These are phyloP conservation scores for Lodderomyces beijingensis DNA, from an alignment of 1,139 yeast species.

Conservation along the genomic window DNA sequence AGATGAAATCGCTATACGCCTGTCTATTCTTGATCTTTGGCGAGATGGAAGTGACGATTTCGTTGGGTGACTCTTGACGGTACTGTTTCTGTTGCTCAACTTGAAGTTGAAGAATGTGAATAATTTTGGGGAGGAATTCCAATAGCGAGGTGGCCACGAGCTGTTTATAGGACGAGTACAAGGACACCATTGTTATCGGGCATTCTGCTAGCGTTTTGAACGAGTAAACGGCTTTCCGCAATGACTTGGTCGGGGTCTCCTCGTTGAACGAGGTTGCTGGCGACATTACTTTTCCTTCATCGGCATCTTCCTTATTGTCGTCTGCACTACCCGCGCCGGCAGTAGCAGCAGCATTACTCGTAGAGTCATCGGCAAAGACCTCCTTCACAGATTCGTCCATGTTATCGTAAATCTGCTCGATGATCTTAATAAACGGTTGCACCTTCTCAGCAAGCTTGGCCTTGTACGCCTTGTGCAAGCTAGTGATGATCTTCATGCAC, in stretches of 20 bases:
- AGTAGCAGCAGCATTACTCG: too few species aligned
- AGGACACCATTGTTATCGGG: slow-evolving; percentile 92
- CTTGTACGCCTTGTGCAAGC: slow-evolving; percentile 83
- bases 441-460: slow-evolving; percentile 65
- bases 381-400: slow-evolving; percentile 72
- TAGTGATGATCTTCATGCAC: slow-evolving; percentile 86
- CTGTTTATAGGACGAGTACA: slow-evolving; percentile 82
- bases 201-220: slow-evolving; percentile 94
- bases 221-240: slow-evolving; percentile 63
- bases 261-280: slow-evolving; percentile 25
- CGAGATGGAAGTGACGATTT: slow-evolving; percentile 47
- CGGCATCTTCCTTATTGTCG: slow-evolving; percentile 1
- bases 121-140: slow-evolving; percentile 74
- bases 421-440: slow-evolving; percentile 72
- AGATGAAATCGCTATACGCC: slow-evolving; percentile 81
- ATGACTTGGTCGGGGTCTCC: slow-evolving; percentile 36
- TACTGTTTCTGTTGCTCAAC: slow-evolving; percentile 48
- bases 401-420: slow-evolving; percentile 73
- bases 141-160: slow-evolving; percentile 71
- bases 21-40: slow-evolving; percentile 75
- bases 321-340: neutral
- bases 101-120: slow-evolving; percentile 69
- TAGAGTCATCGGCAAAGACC: slow-evolving; percentile 34
- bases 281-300: slow-evolving; percentile 9
- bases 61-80: slow-evolving; percentile 55